Evolutionary conservation across 352 stramenopile genomes (phyloP).

Genomic region (Globisporangium okanoganense): DNA sequence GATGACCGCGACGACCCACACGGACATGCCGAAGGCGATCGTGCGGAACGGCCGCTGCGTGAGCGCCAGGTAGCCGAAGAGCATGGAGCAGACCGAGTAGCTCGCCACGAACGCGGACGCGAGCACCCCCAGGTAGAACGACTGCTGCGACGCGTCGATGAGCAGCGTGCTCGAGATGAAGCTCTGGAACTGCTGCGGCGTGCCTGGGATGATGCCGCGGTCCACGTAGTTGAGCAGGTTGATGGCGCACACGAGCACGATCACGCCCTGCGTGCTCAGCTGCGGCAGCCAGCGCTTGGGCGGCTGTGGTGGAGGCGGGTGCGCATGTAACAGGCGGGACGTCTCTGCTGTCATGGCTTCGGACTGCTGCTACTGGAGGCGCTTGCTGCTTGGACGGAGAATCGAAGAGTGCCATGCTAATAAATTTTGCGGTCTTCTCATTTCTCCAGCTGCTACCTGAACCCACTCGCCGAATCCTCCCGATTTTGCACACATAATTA

Average conservation of each 20-base stretch:
- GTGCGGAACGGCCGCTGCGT: conserved; percentile 88
- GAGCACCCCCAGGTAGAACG: conserved; percentile 84
- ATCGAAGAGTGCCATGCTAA: not conserved
- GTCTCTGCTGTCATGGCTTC: not conserved
- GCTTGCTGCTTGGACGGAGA: not conserved
- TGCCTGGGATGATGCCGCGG: conserved; percentile 93
- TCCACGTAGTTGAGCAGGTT: conserved; percentile 95
- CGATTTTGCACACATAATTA: too few relatives aligned
- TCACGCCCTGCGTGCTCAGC: conserved; percentile 53
- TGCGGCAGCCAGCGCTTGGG: conserved; percentile 13
- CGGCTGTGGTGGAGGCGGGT: not conserved
- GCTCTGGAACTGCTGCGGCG: conserved; percentile 88
- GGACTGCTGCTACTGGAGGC: too few relatives aligned
- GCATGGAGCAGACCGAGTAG: conserved; percentile 89
- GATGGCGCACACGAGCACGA: conserved; percentile 83
- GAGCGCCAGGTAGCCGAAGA: conserved; percentile 90
- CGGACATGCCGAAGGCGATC: conserved; percentile 81
- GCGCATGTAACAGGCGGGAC: not conserved
- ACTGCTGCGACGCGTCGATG: conserved; percentile 54
- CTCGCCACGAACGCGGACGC: conserved; percentile 93
- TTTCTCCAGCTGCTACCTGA: too few relatives aligned
- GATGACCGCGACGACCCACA: conserved; percentile 89
- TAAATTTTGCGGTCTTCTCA: too few relatives aligned
- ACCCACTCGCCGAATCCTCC: too few relatives aligned
- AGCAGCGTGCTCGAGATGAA: conserved; percentile 86